These are phyloP conservation scores for Acorus calamus DNA, from an alignment of 106 monocot species.

Conservation along the genomic window DNA sequence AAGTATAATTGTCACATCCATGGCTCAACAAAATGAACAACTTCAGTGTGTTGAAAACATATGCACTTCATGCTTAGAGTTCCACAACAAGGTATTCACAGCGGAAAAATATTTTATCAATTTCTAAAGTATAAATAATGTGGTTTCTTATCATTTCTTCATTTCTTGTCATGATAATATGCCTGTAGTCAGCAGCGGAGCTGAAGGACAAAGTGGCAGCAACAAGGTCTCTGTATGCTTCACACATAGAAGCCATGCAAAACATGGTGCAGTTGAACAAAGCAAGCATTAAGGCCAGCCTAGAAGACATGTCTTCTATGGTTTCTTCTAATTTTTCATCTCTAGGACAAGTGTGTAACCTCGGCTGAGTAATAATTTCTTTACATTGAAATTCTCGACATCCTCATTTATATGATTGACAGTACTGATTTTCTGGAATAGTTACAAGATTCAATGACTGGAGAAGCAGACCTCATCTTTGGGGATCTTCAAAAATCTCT, in stretches of 20 bases:
- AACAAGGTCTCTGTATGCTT: slow-evolving; percentile 41
- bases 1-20: slow-evolving; percentile 36
- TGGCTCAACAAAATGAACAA: slow-evolving; percentile 59
- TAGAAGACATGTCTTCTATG: slow-evolving; percentile 67
- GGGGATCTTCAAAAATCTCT: slow-evolving; percentile 47
- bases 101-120: too few species aligned
- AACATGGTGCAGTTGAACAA: slow-evolving; percentile 83
- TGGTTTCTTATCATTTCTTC: too few species aligned
- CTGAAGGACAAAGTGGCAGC: slow-evolving; percentile 46
- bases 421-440: slow-evolving; percentile 5
- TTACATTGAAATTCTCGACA: background rate
- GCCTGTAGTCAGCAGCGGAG: slow-evolving; percentile 40
- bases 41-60: slow-evolving; percentile 53
- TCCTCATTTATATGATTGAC: too few species aligned
- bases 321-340: slow-evolving; percentile 24
- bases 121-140: too few species aligned
- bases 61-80: slow-evolving; percentile 64
- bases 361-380: background rate
- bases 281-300: slow-evolving; percentile 36
- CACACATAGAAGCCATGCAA: slow-evolving; percentile 69
- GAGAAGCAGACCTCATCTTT: slow-evolving; percentile 48
- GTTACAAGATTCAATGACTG: slow-evolving; percentile 54
- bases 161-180: background rate
- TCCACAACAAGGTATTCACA: slow-evolving; percentile 76
- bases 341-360: slow-evolving; percentile 47